Evolutionary conservation across 2,329 filamentous ascomycete genomes (phyloP).

Genomic region (Microthyrium microscopicum): DNA sequence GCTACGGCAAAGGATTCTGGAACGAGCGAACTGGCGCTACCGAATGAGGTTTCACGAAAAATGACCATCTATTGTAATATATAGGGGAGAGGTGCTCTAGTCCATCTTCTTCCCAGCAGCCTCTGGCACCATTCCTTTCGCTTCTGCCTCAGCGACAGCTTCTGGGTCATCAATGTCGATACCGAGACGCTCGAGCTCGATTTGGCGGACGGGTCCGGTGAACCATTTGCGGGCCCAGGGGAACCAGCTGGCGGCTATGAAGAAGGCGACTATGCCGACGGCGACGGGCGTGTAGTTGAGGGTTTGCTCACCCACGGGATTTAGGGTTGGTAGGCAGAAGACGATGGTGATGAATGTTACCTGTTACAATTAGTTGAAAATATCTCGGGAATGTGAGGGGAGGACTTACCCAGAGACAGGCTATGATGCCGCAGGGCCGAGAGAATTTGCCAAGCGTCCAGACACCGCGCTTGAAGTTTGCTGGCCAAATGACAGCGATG

Average conservation of each 20-base stretch:
- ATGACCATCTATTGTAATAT: too few relatives aligned
- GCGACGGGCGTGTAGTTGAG: constrained; percentile 44
- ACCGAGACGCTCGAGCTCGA: constrained; percentile 32
- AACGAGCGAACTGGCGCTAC: constrained; percentile 10
- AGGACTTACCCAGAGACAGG: constrained; percentile 29
- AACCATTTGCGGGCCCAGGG: constrained; percentile 39
- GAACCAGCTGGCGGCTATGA: constrained; percentile 32
- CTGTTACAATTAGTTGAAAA: too few relatives aligned
- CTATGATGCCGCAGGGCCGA: constrained; percentile 30
- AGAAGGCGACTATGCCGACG: constrained; percentile 38
- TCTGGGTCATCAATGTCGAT: constrained; percentile 32
- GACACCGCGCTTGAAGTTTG: constrained; percentile 37
- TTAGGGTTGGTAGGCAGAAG: constrained; percentile 39
- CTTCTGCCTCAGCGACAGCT: constrained; percentile 23
- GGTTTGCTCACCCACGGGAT: constrained; percentile 39
- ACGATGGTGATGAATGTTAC: constrained; percentile 37
- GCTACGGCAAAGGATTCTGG: constrained; percentile 37
- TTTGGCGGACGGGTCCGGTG: constrained; percentile 36
- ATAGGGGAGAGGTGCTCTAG: too few relatives aligned
- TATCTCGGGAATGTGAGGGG: not conserved
- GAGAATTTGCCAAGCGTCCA: constrained; percentile 35
- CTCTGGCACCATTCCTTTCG: constrained; percentile 14
- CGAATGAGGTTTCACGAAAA: too few relatives aligned
- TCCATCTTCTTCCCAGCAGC: too few relatives aligned
- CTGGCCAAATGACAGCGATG: constrained; percentile 35